Evolutionary conservation across 495 filamentous ascomycete species (phyloP), one percentile per base, ranked within the genome.

Genomic region (Daldinia grandis): DNA sequence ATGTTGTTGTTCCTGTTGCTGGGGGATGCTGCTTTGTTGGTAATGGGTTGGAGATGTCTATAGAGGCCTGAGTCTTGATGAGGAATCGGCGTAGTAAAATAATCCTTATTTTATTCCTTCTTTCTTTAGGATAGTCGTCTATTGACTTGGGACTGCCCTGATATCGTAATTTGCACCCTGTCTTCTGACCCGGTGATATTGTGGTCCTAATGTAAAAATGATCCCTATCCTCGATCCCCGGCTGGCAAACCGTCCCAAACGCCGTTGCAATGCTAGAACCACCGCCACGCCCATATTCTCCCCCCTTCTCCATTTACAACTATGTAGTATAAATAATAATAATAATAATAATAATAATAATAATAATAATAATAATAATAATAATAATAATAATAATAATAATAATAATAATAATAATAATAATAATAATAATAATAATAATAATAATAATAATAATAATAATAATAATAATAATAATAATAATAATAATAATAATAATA

Each of bases 261-360:
- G 69, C 74, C 76, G 59, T 47, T 69, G 69, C 74, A 69, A 78
- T 78, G 73, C 66, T 58, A 57, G 47, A 66, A 62, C 19, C 37
- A 47, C 7, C 37, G 38, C 7, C 30, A 64, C 27, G 15, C 62
- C 33, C 9, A 14, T 10, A 35, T 35, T 35, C 33, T 4, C 33
- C 33, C 5, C 6, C 31, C 9, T 63, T 4, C n/a, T n/a, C n/a
- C n/a, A n/a, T n/a, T n/a, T n/a, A n/a, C n/a, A n/a, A n/a, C n/a
- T n/a, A n/a, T n/a, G n/a, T n/a, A n/a, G n/a, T n/a, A n/a, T n/a
- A n/a, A n/a, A n/a, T n/a, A n/a, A n/a, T n/a, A n/a, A n/a, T n/a
- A n/a, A n/a, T n/a, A n/a, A n/a, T n/a, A n/a, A n/a, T n/a, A n/a
- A n/a, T n/a, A n/a, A n/a, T n/a, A n/a, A n/a, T n/a, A n/a, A n/a